These are phyloP conservation scores for Fusarium newnesense DNA, from an alignment of 2,329 filamentous ascomycete genomes.

Conservation along the genomic window DNA sequence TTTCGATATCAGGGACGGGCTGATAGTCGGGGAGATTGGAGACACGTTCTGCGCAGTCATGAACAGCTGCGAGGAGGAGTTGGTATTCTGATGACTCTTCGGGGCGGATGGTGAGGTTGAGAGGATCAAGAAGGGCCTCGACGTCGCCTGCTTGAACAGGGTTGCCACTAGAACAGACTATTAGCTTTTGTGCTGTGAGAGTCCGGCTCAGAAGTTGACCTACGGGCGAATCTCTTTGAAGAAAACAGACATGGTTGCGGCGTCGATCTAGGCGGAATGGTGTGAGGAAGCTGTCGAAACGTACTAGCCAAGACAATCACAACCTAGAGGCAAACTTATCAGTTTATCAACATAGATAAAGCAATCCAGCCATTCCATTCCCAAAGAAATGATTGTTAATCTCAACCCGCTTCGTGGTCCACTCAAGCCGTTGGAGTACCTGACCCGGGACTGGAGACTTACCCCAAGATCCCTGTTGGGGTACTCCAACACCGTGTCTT, in stretches of 20 bases:
- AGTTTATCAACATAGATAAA: not conserved
- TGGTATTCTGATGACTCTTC: constrained; percentile 57
- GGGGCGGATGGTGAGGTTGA: constrained; percentile 51
- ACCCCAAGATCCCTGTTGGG: constrained; percentile 12
- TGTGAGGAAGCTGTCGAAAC: not conserved
- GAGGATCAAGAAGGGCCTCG: constrained; percentile 47
- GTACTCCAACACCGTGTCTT: not conserved
- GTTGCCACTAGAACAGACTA: constrained; percentile 44
- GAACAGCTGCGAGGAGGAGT: constrained; percentile 60
- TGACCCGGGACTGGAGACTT: not conserved
- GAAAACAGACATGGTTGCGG: constrained; percentile 51
- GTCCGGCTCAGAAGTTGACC: not conserved
- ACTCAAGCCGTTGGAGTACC: not conserved
- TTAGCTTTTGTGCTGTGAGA: not conserved
- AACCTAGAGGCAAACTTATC: not conserved
- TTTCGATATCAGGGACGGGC: constrained; percentile 51
- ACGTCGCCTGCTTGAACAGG: constrained; percentile 55
- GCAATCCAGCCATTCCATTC: not conserved
- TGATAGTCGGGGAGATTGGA: constrained; percentile 59
- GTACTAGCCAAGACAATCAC: not conserved
- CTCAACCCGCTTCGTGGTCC: not conserved
- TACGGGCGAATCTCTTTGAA: constrained; percentile 52
- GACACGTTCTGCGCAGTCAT: constrained; percentile 60
- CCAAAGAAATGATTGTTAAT: not conserved
- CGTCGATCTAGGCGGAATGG: not conserved